Conservation (phyloP, 495 filamentous ascomycete genomes). For the Hypoxylon lenormandii region DNA sequence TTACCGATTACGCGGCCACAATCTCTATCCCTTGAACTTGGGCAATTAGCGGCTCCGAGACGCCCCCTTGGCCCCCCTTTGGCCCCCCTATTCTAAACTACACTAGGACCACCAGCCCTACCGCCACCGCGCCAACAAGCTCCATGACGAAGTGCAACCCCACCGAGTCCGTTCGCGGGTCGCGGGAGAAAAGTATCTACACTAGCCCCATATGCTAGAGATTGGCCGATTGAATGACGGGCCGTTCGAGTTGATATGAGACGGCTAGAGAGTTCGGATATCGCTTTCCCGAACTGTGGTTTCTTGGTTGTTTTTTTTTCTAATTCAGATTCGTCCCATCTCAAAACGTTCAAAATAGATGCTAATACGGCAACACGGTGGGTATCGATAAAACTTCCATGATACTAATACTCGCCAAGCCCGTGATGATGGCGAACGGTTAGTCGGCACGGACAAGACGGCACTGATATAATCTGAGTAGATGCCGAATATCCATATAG, state of each 20-base stretch:
- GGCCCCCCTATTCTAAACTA: slow-evolving; percentile 15
- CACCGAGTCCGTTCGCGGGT: no score
- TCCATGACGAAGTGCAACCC: no score
- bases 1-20: slow-evolving; percentile 36
- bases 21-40: slow-evolving; percentile 14
- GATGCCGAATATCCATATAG: slow-evolving; percentile 12
- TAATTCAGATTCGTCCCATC: slow-evolving; percentile 26
- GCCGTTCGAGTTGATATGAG: no score
- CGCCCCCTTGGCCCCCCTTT: not conserved
- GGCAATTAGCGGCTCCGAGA: not conserved
- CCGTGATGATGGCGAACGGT: slow-evolving; percentile 5
- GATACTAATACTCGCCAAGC: no score
- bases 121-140: no score
- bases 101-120: no score
- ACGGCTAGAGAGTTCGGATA: slow-evolving; percentile 10
- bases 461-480: slow-evolving; percentile 14
- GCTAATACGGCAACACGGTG: not conserved
- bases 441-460: slow-evolving; percentile 28
- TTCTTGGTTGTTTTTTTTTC: no score
- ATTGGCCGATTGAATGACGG: no score
- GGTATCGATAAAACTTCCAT: not conserved
- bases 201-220: no score
- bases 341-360: slow-evolving; percentile 6
- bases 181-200: no score
- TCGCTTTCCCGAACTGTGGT: not conserved